Evolutionary conservation across 2,329 filamentous ascomycete species (phyloP), one percentile per base, ranked within the genome.

Genomic region (Cladosporium cucumerinum): DNA sequence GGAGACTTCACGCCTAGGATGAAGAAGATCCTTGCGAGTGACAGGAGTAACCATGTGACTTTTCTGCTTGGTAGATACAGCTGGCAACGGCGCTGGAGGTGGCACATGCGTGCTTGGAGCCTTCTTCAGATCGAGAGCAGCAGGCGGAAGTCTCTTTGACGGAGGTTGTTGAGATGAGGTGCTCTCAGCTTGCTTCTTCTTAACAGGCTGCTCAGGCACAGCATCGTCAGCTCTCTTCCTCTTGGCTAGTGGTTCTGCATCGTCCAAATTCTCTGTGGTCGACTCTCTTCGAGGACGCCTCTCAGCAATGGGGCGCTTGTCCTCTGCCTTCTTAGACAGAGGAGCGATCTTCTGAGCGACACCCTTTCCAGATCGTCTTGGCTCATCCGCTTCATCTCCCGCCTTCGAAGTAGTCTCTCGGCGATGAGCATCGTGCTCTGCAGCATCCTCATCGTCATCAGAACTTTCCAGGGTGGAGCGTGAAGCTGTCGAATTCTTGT

Each of bases 291-390:
- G 62, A 25, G 30, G 57, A 11, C 46, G 23, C 30, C 55, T 61
- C 16, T 57, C 57, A n/a, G 51, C 36, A 16, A 18, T 39, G 30
- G 30, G n/a, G 11, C 23, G 39, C 14, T 30, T 61, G 3, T 65
- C 59, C 43, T 58, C 59, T 25, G 54, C 23, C 34, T 32, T 59
- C 25, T 62, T 66, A 26, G 49, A 36, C 34, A 57, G 48, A 32
- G 63, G 70, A 11, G 68, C 69, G 36, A 74, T 63, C 51, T 72
- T 74, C 60, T 74, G 72, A 12, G 73, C 72, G n/a, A 74, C 72
- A 12, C 73, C 73, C 60, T 73, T 73, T 0, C 66, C 67, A 14
- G 60, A 30, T 10, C 49, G 60, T 21, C 49, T 23, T 23, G 49
- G 4, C 18, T 46, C 25, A 23, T 62, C 60, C 10, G 11, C n/a